These are phyloP conservation scores for Crithidia thermophila DNA, from an alignment of 208 protist genomes.

Conservation along the genomic window DNA sequence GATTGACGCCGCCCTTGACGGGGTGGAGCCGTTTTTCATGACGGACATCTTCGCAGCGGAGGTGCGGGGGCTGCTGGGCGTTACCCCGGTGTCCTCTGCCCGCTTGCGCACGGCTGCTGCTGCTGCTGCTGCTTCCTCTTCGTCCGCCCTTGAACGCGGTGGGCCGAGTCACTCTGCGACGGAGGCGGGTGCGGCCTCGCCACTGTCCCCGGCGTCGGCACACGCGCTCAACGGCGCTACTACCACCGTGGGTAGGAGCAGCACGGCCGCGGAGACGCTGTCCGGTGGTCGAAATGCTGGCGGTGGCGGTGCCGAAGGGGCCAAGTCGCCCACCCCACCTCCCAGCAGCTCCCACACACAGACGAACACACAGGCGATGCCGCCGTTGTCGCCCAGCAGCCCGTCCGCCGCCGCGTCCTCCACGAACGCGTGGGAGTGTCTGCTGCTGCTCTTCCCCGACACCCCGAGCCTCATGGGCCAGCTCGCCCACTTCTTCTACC, in stretches of 20 bases:
- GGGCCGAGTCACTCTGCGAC: background rate
- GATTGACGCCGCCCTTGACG: constrained; percentile 43
- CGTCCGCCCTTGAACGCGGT: background rate
- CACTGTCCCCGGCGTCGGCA: background rate
- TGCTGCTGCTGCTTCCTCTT: background rate
- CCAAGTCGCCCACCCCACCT: background rate
- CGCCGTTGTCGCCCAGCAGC: background rate
- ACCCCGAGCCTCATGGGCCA: constrained; percentile 80
- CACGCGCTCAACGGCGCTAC: constrained; percentile 4
- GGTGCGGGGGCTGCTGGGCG: constrained; percentile 59
- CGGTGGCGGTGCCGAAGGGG: too few species aligned
- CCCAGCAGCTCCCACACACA: background rate
- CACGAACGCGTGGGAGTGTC: constrained; percentile 68
- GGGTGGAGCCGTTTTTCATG: constrained; percentile 60
- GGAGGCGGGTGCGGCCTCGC: background rate
- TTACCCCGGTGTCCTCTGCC: constrained; percentile 47
- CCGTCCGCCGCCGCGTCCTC: constrained; percentile 2
- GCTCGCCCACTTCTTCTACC: constrained; percentile 85
- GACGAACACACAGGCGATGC: background rate
- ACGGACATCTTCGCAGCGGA: constrained; percentile 68
- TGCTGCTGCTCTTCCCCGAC: constrained; percentile 64
- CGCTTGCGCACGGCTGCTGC: constrained; percentile 20
- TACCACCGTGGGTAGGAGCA: too few species aligned
- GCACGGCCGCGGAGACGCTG: background rate
- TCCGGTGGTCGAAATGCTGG: too few species aligned